phyloP scores from a whole-genome alignment of 2,329 filamentous ascomycete genomes.

The Talaromyces piceae region DNA sequence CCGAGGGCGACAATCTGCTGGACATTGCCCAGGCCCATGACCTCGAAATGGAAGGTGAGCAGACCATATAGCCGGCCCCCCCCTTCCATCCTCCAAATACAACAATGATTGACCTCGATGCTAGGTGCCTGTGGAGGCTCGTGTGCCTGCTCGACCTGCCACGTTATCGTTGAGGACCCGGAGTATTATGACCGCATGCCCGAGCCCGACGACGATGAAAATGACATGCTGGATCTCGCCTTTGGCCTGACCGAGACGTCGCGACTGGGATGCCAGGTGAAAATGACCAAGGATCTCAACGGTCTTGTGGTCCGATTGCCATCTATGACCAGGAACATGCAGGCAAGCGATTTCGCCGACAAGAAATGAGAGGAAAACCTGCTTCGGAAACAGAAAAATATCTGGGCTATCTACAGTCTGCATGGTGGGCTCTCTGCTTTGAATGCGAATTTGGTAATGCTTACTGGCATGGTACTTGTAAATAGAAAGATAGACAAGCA shows the following conservation, averaged over 20 bases:
- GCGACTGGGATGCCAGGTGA: conserved; percentile 79
- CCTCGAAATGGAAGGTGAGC: conserved; percentile 84
- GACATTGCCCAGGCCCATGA: conserved; percentile 94
- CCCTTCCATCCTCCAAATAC: no score
- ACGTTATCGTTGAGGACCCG: conserved; percentile 73
- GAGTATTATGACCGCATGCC: conserved; percentile 69
- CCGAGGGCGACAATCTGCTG: conserved; percentile 82
- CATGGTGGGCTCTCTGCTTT: conserved; percentile 10
- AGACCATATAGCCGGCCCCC: not conserved
- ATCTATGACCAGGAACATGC: conserved; percentile 89
- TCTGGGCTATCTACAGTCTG: not conserved
- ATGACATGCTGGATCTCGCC: conserved; percentile 85
- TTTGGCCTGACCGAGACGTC: conserved; percentile 85
- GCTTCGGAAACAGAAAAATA: not conserved
- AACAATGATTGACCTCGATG: conserved; percentile 6
- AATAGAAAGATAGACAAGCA: conserved; percentile 9
- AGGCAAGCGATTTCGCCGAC: conserved; percentile 78
- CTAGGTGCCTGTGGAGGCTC: conserved; percentile 83
- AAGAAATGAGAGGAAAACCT: conserved; percentile 34
- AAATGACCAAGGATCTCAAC: conserved; percentile 84
- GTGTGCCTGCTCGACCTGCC: conserved; percentile 88
- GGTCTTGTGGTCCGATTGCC: conserved; percentile 79
- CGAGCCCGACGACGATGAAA: conserved; percentile 72
- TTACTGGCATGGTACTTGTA: conserved; percentile 9
- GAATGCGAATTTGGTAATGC: conserved; percentile 1